Evolutionary conservation across 2,329 filamentous ascomycete genomes (phyloP).

Genomic region (Pseudohalonectria lignicola): DNA sequence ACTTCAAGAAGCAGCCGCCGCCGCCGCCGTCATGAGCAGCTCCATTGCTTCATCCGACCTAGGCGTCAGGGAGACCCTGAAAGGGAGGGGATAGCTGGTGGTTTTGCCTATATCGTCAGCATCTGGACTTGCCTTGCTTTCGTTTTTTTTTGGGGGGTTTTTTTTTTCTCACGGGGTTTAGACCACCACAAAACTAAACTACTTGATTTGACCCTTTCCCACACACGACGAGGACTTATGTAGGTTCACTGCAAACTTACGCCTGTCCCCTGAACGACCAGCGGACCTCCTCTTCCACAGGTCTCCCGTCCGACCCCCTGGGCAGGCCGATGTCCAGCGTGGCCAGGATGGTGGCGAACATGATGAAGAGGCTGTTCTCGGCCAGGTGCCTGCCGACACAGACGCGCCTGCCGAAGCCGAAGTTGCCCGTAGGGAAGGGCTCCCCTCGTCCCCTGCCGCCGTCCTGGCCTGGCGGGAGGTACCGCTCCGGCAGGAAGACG

Average conservation of each 20-base stretch:
- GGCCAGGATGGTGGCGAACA: constrained; percentile 20
- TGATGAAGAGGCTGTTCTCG: constrained; percentile 32
- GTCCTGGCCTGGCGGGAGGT: constrained; percentile 11
- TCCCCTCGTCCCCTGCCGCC: constrained; percentile 12
- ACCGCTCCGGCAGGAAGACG: constrained; percentile 19
- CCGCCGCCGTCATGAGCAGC: constrained; percentile 1
- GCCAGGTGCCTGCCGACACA: constrained; percentile 34
- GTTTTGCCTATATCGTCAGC: too few relatives aligned
- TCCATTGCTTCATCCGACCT: not conserved
- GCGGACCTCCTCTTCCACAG: constrained; percentile 11
- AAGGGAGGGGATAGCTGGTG: constrained; percentile 1
- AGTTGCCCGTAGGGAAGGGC: constrained; percentile 17
- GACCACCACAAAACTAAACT: too few relatives aligned
- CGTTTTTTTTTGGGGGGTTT: not conserved
- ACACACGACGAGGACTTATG: too few relatives aligned
- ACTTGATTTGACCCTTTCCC: too few relatives aligned
- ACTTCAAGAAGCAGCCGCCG: not conserved
- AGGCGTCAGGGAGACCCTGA: not conserved
- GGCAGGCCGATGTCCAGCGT: constrained; percentile 14
- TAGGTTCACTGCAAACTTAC: too few relatives aligned
- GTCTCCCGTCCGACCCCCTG: constrained; percentile 8
- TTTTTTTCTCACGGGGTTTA: too few relatives aligned
- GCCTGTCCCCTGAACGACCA: constrained; percentile 15
- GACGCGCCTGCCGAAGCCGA: constrained; percentile 33
- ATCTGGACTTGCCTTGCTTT: too few relatives aligned